Base-by-base conservation (phyloP, 2,329 filamentous ascomycete genomes). In the Verticillium zaregamsianum region DNA sequence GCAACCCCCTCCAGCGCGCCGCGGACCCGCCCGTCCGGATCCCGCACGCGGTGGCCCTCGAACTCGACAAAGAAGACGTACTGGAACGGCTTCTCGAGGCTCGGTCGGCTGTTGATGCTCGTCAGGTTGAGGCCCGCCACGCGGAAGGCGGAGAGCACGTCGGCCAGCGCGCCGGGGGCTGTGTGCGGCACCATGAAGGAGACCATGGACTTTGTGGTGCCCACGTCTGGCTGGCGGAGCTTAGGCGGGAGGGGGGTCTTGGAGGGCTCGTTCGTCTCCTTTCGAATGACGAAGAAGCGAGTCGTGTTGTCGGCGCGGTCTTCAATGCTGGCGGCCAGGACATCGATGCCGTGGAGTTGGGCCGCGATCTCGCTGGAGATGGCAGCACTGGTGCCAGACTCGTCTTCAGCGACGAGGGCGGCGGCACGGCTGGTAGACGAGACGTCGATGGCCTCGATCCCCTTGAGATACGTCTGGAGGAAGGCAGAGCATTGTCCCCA, bases 61-160 rank as follows among this genome's bases (percentile, higher is more conserved):
- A 96, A 93, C 79, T 98, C 94, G 33, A 97, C 88, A 72, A 98
- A 93, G 78, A 98, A 97, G 40, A 97, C 85, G 77, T 98, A 98
- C 73, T 96, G 88, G 86, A 96, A 98, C 23, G 90, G 86, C 67
- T 80, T 78, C 45, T 84, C 79, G 61, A 90, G 84, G 69, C 91
- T 93, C 5, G 94, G 94, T 66, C 94, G 79, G 66, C 91, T 93
- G 72, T 93, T 93, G 74, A 98, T 96, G 73, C 90, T 94, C 33
- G 93, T 97, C 67, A 98, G 78, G 72, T 97, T 96, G 62, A 97
- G 81, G 5, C 83, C 82, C 67, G 86, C 82, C 8, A 79, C 80
- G 65, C 88, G 87, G 77, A 98, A 98, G 61, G 92, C 91, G 58
- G 88, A 84, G 62, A 98, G 80, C 33, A 89, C 90, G 68, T 91